Conservation (phyloP, 306 rosid species). For the Pachyrhizus erosus region DNA sequence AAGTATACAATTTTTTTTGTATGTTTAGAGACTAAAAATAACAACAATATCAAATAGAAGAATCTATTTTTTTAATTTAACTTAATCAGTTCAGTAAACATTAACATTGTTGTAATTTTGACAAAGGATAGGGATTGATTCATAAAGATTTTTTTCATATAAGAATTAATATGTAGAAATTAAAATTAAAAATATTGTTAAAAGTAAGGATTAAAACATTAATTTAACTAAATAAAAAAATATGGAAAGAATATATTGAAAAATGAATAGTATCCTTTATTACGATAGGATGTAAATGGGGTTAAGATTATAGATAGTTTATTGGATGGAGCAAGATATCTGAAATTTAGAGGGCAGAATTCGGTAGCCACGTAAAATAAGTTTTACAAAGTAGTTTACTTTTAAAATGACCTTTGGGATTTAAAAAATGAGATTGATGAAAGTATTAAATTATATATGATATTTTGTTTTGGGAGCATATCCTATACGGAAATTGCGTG, state of each 20-base stretch:
- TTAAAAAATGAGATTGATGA: not conserved
- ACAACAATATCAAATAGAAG: not conserved
- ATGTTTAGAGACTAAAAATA: not conserved
- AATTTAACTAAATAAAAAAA: not conserved
- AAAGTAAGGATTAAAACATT: not conserved
- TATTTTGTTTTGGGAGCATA: not conserved
- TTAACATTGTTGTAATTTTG: not conserved
- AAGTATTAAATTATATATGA: not conserved
- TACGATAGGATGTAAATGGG: not conserved
- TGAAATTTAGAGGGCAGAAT: not conserved
- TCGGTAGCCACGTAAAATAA: not conserved
- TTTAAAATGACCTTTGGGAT: not conserved
- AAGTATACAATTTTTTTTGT: not conserved
- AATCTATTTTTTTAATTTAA: not conserved
- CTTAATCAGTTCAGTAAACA: not conserved
- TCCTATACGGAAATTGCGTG: not conserved
- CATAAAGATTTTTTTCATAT: not conserved
- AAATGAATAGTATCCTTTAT: not conserved
- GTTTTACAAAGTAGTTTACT: not conserved
- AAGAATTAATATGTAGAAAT: not conserved
- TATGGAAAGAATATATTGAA: not conserved
- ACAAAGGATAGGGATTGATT: not conserved
- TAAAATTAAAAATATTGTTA: not conserved
- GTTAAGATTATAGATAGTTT: not conserved
- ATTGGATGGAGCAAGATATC: not conserved